Evolutionary conservation across 805 yeast genomes (phyloP), one percentile per base, ranked within the genome.

Genomic region (Metschnikowia anglica): DNA sequence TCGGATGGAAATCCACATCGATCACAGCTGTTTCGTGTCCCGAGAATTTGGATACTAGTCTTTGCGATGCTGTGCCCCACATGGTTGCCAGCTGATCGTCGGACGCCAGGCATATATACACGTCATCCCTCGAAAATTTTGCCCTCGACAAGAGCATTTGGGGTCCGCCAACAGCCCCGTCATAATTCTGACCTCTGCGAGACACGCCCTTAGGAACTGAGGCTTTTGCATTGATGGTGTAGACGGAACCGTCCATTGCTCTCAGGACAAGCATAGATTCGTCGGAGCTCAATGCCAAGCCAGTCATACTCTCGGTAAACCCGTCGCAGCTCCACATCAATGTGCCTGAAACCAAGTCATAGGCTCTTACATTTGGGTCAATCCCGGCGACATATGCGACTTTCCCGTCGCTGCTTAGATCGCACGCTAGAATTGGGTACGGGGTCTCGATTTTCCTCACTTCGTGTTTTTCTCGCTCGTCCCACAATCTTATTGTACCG

Each of bases 11-110:
- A 52, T 76, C 81, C 6, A 83, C 75, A 58, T 80, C 88, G 19
- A 81, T 60, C 0, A 81, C 85, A 0, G 81, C 61, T 0, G 88
- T 85, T 4, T 55, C 49, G 54, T 86, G 90, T 2, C 89, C 90
- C 3, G 69, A 65, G 8, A 73, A 59, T 52, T 81, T 80, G 35
- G 69, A 63, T 5, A 70, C 46, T 19, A 81, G 51, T 36, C 68
- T 68, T 39, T 79, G 64, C 0, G 83, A 66, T 3, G 69, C 68
- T 12, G 75, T 65, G 47, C 81, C 81, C 91, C 90, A 86, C 3
- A 73, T 50, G 4, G 79, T 76, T 0, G 76, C 72, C 5, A 78
- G 70, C 1, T 73, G 66, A 57, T 85, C 88, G 21, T 76, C 79
- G 1, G 87, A 76, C 0, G 91, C 93, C 13, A 87, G 77, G 3